Evolutionary conservation across 1,139 yeast species (phyloP).

Genomic region (Candida sanyaensis): DNA sequence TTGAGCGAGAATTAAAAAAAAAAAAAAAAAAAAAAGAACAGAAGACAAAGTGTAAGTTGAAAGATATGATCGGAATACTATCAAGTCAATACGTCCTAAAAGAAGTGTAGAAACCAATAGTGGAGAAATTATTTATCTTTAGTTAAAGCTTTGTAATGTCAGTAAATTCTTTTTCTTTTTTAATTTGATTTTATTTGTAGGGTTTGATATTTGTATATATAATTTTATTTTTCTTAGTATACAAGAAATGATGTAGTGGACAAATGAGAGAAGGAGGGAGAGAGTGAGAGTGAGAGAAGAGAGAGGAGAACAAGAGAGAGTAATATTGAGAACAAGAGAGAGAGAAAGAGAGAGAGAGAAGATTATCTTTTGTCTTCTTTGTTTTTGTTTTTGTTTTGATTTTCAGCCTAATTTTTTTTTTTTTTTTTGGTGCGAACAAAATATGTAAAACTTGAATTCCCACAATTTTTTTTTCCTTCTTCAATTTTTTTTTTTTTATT

Average conservation of each 20-base stretch:
- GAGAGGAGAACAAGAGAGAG: background rate
- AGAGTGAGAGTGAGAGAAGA: background rate
- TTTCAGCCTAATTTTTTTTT: background rate
- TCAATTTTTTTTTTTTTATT: background rate
- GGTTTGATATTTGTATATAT: no score
- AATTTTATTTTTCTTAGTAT: no score
- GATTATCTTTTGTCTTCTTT: background rate
- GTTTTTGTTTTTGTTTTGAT: background rate
- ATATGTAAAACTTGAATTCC: constrained; percentile 1
- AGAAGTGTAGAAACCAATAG: no score
- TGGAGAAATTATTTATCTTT: no score
- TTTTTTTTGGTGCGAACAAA: constrained; percentile 1
- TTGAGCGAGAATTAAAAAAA: background rate
- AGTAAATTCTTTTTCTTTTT: no score
- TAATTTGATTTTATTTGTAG: no score
- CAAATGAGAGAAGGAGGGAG: no score
- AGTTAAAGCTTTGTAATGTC: no score
- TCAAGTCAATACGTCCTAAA: no score
- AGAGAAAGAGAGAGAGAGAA: background rate
- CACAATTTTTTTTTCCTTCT: background rate
- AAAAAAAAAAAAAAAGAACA: no score
- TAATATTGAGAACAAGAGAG: constrained; percentile 1
- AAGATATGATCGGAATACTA: no score
- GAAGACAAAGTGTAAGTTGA: background rate
- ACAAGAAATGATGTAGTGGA: no score